Evolutionary conservation across 2,329 filamentous ascomycete genomes (phyloP), one percentile per base, ranked within the genome.

Genomic region (Zelopaecilomyces penicillatus): DNA sequence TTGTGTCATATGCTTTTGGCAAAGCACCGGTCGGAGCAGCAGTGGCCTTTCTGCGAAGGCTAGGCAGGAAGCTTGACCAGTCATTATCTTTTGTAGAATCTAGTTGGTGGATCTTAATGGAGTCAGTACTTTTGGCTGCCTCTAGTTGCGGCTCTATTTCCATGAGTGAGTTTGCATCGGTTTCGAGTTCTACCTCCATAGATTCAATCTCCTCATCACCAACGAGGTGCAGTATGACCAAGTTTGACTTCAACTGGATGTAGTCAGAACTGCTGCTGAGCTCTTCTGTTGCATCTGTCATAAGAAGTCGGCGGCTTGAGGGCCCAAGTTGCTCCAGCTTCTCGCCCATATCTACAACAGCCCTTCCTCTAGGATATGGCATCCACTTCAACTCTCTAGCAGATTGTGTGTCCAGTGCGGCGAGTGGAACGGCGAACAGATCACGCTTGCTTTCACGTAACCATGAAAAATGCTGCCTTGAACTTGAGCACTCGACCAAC

Each of bases 401-500:
- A 1, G 57, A 39, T 3, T 36, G 39, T 11, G 30, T 32, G 6
- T 52, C n/a, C 5, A 37, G 41, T 1, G 35, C 39, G 2, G 39
- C 10, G 4, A 6, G 11, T 8, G 44, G 30, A 0, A 57, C 29
- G n/a, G 39, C 28, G 30, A 54, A 54, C 3, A 9, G 8, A 1
- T 5, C 27, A 1, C 37, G 4, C 4, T 44, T 12, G 1, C 42
- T 42, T 10, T 51, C 43, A 9, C 37, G 45, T 11, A 67, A 51
- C 51, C 54, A 58, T 1, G n/a, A 27, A 10, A 59, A 52, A 3
- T 65, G 62, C 5, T 44, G 28, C n/a, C 50, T 47, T 4, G 60
- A 39, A 4, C 10, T 53, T 30, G 46, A 52, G 7, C 45, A 10
- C 19, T 50, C 30, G 1, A 26, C 5, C 1, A 12, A 27, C 62